Evolutionary conservation across 2,329 filamentous ascomycete species (phyloP).

Genomic region (Hansfordia pulvinata): DNA sequence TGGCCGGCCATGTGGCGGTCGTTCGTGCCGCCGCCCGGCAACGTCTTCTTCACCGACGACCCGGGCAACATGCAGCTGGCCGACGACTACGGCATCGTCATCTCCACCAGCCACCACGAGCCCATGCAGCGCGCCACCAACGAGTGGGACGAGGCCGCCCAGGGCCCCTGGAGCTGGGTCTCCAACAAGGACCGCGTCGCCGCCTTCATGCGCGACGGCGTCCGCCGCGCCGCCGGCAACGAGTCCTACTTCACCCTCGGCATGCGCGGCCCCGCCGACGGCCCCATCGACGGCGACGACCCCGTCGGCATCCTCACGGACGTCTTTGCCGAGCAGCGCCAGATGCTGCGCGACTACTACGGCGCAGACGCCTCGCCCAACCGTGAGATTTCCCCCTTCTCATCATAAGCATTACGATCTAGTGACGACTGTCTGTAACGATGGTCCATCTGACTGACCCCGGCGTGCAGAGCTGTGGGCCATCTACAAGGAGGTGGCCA

Average conservation of each 20-base stretch:
- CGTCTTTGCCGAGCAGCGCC: constrained; percentile 39
- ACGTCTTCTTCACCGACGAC: constrained; percentile 51
- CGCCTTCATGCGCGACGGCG: constrained; percentile 42
- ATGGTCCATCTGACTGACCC: neutral
- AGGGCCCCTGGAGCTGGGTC: constrained; percentile 46
- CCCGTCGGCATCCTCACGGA: constrained; percentile 20
- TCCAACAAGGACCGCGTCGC: constrained; percentile 40
- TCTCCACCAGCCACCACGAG: constrained; percentile 52
- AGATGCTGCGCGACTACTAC: constrained; percentile 37
- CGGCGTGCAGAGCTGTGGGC: constrained; percentile 49
- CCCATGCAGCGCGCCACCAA: constrained; percentile 48
- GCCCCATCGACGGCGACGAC: constrained; percentile 8
- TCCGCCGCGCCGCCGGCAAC: constrained; percentile 35
- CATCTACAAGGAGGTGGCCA: constrained; percentile 61
- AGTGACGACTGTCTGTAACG: neutral
- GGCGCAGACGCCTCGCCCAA: constrained; percentile 25
- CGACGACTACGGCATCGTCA: constrained; percentile 49
- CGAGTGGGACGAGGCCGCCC: constrained; percentile 23
- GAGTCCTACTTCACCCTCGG: constrained; percentile 45
- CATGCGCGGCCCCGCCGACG: constrained; percentile 32
- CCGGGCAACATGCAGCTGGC: constrained; percentile 41
- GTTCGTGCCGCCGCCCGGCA: constrained; percentile 28
- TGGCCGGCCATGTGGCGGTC: constrained; percentile 54
- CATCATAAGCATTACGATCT: neutral
- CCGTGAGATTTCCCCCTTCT: constrained; percentile 23